A percentile compares a stretch with the other conserved stretches of the same genome.
Conservation (phyloP, 2,329 filamentous ascomycete species). For the Aspergillus sp. region DNA sequence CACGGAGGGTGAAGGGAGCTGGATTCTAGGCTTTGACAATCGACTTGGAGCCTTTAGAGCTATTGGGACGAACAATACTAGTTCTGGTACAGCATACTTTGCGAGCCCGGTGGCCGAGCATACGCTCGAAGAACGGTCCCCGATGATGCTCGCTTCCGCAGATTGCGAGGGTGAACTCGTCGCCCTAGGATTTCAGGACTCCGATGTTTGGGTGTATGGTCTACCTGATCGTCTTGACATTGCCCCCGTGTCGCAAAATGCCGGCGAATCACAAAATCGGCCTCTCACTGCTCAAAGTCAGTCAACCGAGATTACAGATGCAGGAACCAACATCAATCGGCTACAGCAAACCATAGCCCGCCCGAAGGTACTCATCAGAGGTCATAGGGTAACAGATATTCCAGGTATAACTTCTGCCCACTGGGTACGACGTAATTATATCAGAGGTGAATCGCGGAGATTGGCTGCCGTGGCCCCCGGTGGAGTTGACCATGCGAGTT, state of each 20-base stretch:
- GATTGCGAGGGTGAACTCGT: slow-evolving; percentile 71
- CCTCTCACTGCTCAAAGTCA: slow-evolving; percentile 6
- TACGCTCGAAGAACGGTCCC: slow-evolving; percentile 59
- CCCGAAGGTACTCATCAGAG: slow-evolving; percentile 69
- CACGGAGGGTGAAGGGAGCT: slow-evolving; percentile 62
- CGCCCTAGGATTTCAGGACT: slow-evolving; percentile 70
- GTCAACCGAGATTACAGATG: background rate
- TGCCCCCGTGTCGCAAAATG: slow-evolving; percentile 32
- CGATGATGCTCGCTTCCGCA: slow-evolving; percentile 68
- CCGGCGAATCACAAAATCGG: background rate
- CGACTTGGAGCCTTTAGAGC: slow-evolving; percentile 76
- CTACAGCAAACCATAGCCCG: slow-evolving; percentile 36
- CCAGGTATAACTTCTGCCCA: slow-evolving; percentile 67
- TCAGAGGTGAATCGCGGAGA: slow-evolving; percentile 50
- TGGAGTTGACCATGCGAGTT: slow-evolving; percentile 58
- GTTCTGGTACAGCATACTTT: slow-evolving; percentile 77
- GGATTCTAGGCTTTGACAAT: slow-evolving; percentile 76
- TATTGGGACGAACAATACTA: slow-evolving; percentile 70
- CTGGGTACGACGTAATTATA: slow-evolving; percentile 64
- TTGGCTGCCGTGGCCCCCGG: slow-evolving; percentile 73
- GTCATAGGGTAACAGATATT: slow-evolving; percentile 64
- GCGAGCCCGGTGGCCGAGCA: slow-evolving; percentile 59
- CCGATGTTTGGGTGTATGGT: slow-evolving; percentile 76
- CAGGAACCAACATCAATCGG: slow-evolving; percentile 26
- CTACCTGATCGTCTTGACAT: slow-evolving; percentile 71